A percentile compares a stretch with the other conserved stretches of the same genome.
These are phyloP conservation scores for Cryptosporidium meleagridis DNA, from an alignment of 169 alveolate genomes.

Conservation along the genomic window DNA sequence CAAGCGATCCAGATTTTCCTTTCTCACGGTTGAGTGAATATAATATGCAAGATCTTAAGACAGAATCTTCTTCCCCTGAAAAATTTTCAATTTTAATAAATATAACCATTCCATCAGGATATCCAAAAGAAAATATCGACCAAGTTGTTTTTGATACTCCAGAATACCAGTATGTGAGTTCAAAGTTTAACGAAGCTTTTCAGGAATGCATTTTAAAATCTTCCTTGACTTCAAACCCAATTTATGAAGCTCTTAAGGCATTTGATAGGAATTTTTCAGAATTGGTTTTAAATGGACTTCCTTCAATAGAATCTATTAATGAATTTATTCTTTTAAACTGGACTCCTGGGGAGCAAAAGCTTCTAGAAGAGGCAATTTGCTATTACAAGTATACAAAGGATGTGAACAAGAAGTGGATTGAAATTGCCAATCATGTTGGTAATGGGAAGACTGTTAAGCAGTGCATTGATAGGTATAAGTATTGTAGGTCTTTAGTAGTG, in stretches of 20 bases:
- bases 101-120: conserved; percentile 36
- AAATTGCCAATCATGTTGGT: conserved; percentile 72
- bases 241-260: conserved; percentile 44
- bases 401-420: conserved; percentile 55
- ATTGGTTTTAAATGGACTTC: conserved; percentile 2
- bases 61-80: conserved; percentile 4
- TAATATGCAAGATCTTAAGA: not conserved
- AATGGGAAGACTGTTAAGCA: conserved; percentile 57
- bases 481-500: conserved; percentile 53
- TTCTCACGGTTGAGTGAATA: conserved; percentile 13
- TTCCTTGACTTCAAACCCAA: conserved; percentile 1
- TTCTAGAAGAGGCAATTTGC: conserved; percentile 61
- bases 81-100: not conserved
- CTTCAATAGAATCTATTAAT: not conserved
- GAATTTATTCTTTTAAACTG: conserved; percentile 24
- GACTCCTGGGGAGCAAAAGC: conserved; percentile 54
- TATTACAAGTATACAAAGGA: conserved; percentile 67
- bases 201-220: not conserved
- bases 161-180: conserved; percentile 1
- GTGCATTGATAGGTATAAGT: conserved; percentile 48
- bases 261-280: conserved; percentile 22
- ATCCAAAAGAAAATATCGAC: conserved; percentile 38
- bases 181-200: conserved; percentile 9
- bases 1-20: conserved; percentile 70
- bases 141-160: conserved; percentile 24